Conservation (phyloP, 176 grass and related monocot genomes). For the Carex parvula region DNA sequence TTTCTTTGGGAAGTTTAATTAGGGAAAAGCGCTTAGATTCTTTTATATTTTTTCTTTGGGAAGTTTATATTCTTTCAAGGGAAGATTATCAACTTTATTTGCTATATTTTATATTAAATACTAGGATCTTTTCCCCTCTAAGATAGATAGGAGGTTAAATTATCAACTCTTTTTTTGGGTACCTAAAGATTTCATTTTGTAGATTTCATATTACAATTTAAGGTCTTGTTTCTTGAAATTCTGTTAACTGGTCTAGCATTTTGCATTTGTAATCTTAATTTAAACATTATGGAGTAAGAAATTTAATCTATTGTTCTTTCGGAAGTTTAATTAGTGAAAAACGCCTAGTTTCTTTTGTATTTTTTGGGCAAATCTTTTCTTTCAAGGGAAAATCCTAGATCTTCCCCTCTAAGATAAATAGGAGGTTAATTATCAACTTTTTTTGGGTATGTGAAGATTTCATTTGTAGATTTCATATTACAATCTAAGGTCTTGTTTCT, state of each 20-base stretch:
- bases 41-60: no score
- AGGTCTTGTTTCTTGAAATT: neutral
- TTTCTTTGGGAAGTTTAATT: no score
- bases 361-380: no score
- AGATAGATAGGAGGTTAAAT: neutral
- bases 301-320: neutral
- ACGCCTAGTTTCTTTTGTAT: neutral
- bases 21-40: no score
- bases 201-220: neutral
- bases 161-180: no score
- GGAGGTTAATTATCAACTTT: neutral
- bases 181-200: neutral
- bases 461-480: no score
- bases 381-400: neutral
- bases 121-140: neutral
- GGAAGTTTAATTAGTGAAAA: neutral
- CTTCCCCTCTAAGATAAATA: neutral
- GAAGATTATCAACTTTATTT: neutral
- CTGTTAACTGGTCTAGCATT: neutral
- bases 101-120: neutral
- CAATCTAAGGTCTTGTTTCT: no score
- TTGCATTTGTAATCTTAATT: neutral
- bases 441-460: neutral
- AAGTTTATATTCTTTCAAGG: neutral
- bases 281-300: neutral